Evolutionary conservation across 2,329 filamentous ascomycete species (phyloP), one percentile per base, ranked within the genome.

Genomic region (Venturia pyrina): DNA sequence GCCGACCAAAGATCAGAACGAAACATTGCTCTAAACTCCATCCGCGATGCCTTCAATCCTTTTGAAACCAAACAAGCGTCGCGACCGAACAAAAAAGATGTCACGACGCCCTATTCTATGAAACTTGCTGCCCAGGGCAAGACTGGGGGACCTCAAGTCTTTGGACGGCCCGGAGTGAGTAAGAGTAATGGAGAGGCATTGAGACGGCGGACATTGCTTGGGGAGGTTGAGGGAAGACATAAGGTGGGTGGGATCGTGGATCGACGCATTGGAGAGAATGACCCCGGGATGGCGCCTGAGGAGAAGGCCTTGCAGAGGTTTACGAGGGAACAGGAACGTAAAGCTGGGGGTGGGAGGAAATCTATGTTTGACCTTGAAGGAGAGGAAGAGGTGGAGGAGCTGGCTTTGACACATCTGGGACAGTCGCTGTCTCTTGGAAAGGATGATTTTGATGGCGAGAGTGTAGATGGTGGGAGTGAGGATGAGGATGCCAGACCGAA

Each of bases 11-110:
- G 90, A 67, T 83, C 91, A 34, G 86, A 91, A 75, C 86, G 89
- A 73, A 85, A 89, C 73, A 88, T 87, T 66, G 90, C 92, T 19
- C 82, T 99, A 68, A 87, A 90, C 71, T 86, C 85, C 66, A 97
- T 99, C 75, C 89, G 95, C 73, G 93, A 98, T 73, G 89, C 93
- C 70, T 98, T 98, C 84, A 99, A 99, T 75, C 95, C 95, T 0
- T 99, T 99, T 77, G 95, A 99, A 74, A 85, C 96, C 75, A 96
- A 96, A 77, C 86, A 89, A 67, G 87, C 89, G 50, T 82, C 87
- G 1, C 84, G 89, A 67, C 89, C 88, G 0, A 87, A 87, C 66
- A 98, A 98, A 73, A 96, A 96, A 69, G 87, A 93, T 56, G 88
- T 93, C 57, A 92, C 90, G 0, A 93, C 83, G 64, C 85, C 85